Base-by-base conservation (phyloP, 805 yeast species). In the Suhomyces sp. region DNA sequence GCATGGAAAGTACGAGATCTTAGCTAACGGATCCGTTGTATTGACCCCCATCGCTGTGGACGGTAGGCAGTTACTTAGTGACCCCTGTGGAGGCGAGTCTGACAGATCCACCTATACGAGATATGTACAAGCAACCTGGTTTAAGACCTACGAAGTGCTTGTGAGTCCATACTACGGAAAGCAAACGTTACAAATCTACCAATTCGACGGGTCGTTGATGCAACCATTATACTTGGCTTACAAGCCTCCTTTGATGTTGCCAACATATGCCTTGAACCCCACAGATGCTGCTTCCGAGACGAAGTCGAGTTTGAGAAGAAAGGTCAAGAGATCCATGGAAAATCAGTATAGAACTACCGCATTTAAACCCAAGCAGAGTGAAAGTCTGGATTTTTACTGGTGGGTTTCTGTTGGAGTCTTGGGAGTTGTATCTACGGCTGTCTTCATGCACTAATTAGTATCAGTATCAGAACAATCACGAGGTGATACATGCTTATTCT, bases 201-300 rank as follows among this genome's bases (percentile, higher is more conserved):
- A 82, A 64, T 82, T 74, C 49, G 88, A 83, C 58, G 97, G 97
- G 12, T 59, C 85, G 12, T 79, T 79, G 28, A 62, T 83, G 70
- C 91, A 88, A 47, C 98, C 98, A 0, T 60, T 93, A 51, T 93
- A 88, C 61, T 72, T 93, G 58, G 96, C 95, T 2, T 93, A 90
- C 68, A 76, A 76, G 50, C 98, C 98, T 5, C 95, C 98, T 7
- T 73, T 84, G 76, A 93, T 93, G 98, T 76, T 93, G 41, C 98
- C 98, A 15, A 93, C 98, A 1, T 63, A 58, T 35, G 90, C 97
- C 0, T 66, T 93, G 71, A 91, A 90, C 60, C 98, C 98, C 15
- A 85, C 95, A 2, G 67, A 68, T 28, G 40, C 46, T 19, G 63
- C 68, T 2, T 53, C 70, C 5, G 60, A 65, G 24, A 58, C 73